Percentiles rank a stretch among this genome's conserved stretches.
phyloP scores from a whole-genome alignment of 306 rosid genomes.

The Spatholobus suberectus region DNA sequence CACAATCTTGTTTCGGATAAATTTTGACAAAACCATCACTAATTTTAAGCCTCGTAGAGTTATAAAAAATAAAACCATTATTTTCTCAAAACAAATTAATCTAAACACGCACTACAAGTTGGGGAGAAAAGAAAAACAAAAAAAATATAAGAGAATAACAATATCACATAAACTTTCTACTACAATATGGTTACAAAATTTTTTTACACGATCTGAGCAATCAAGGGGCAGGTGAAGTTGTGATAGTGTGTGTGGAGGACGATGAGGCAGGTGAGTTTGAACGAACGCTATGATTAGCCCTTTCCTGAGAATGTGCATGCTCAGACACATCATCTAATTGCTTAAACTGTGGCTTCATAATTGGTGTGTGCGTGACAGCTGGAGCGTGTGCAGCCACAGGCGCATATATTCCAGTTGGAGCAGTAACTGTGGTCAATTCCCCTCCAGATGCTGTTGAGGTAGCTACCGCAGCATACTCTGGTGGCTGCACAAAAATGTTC shows the following conservation, averaged over 20 bases:
- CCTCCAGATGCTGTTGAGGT: conserved; percentile 53
- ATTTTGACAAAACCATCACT: too few species aligned
- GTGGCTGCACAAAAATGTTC: conserved; percentile 82
- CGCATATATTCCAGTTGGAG: conserved; percentile 59
- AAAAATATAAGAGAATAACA: too few species aligned
- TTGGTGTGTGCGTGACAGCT: conserved; percentile 32
- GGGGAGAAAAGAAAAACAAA: too few species aligned
- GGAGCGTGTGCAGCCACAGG: conserved; percentile 68
- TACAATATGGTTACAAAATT: neutral
- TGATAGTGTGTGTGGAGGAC: conserved; percentile 69
- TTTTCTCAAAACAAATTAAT: too few species aligned
- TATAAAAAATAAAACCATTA: too few species aligned
- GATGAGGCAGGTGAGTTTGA: conserved; percentile 81
- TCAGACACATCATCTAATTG: conserved; percentile 35
- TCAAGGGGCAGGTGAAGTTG: conserved; percentile 54
- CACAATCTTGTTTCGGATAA: too few species aligned
- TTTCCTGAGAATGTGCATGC: conserved; percentile 57
- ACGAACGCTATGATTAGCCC: conserved; percentile 56
- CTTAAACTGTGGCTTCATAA: conserved; percentile 44
- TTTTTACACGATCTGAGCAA: conserved; percentile 10
- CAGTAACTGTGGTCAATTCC: conserved; percentile 46
- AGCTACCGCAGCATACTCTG: conserved; percentile 59
- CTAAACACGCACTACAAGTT: too few species aligned
- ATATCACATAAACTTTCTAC: neutral
- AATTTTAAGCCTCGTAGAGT: too few species aligned